Evolutionary conservation across 345 rosid genomes (phyloP), one percentile per base, ranked within the genome.

Genomic region (Passiflora organensis): DNA sequence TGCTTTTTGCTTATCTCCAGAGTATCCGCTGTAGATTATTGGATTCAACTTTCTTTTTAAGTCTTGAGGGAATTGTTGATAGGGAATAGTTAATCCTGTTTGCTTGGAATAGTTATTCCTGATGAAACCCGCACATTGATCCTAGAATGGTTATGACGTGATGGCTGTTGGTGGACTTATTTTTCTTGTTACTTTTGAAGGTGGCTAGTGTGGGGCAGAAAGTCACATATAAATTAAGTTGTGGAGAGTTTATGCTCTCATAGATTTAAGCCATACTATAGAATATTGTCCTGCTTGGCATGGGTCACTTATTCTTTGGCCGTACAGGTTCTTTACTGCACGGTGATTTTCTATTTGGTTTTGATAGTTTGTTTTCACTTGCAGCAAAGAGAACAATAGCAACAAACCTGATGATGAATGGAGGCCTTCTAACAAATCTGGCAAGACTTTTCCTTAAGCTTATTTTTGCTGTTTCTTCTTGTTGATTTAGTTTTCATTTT

Each of bases 391-490:
- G 53, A 74, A 42, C 42, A 71, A 51, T 66, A 17, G 63, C 13
- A 76, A 63, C 58, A 77, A 75, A 70, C 62, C 72, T 13, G 68
- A 68, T 72, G 70, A 53, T 50, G 87, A 86, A 32, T 66, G 65
- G 73, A 80, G 72, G 64, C 68, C 80, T 59, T 64, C 84, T 18
- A 77, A 77, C 47, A 79, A 68, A 70, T 62, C 79, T 68, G 89
- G 95, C 83, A 75, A 43, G 72, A 60, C 47, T 37, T 60, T 56
- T 58, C 51, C n/a, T 37, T 12, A 17, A 32, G 12, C 37, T 41
- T 9, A 17, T 23, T 23, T 37, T 59, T 51, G 36, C 23, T 23
- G 38, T 46, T 28, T 24, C 16, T 25, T 61, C 53, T 38, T 23
- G 22, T 39, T 60, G 5, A 43, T 14, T 21, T 15, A n/a, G 20